These are phyloP conservation scores for Paraleonurus japonicus DNA, from an alignment of 257 asterid genomes.

Conservation along the genomic window DNA sequence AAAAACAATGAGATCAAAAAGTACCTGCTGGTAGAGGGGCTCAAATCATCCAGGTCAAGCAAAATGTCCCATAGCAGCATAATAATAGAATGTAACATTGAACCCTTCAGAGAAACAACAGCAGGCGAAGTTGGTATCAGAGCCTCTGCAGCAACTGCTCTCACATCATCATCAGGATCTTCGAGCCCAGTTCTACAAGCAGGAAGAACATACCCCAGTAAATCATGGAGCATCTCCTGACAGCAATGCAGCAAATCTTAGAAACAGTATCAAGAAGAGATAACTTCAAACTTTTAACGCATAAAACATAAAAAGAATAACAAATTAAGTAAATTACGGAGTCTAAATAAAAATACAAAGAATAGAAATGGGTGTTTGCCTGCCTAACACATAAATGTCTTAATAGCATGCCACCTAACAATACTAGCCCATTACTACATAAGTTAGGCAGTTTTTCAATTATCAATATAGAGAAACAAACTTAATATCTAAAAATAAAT, in stretches of 20 bases:
- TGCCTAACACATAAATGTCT: neutral
- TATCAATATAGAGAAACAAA: conserved; percentile 2
- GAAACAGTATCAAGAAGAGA: conserved; percentile 27
- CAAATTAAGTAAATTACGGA: conserved; percentile 2
- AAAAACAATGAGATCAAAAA: conserved; percentile 5
- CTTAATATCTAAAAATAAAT: neutral
- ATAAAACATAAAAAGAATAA: neutral
- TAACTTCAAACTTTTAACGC: conserved; percentile 18
- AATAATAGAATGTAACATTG: conserved; percentile 75
- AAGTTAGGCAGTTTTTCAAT: neutral
- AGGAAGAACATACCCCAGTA: conserved; percentile 80
- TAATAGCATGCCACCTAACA: neutral
- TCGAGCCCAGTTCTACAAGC: conserved; percentile 97
- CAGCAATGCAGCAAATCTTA: conserved; percentile 19
- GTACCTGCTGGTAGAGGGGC: conserved; percentile 99
- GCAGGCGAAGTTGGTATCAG: conserved; percentile 84
- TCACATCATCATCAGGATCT: conserved; percentile 99
- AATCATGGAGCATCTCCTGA: conserved; percentile 87
- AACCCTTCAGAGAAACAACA: conserved; percentile 73
- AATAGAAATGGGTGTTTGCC: neutral
- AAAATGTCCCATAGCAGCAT: conserved; percentile 98
- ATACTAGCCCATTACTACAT: neutral
- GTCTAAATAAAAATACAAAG: neutral
- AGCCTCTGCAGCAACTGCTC: conserved; percentile 99
- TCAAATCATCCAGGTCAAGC: conserved; percentile 96